Evolutionary conservation across 192 early-diverging fungal genomes (phyloP).

Genomic region (Backusella macrospora): DNA sequence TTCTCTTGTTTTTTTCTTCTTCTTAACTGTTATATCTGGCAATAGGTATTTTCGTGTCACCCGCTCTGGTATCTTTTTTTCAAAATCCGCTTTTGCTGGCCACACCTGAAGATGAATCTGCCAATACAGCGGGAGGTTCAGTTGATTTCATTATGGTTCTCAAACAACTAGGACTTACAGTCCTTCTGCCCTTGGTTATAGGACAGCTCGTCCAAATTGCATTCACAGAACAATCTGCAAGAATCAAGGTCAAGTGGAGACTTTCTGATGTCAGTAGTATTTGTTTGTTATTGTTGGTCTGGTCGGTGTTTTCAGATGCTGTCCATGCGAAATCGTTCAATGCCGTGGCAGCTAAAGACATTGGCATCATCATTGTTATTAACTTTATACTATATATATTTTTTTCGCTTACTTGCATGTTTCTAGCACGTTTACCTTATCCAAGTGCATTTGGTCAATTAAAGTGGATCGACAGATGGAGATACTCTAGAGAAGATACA

Average conservation of each 20-base stretch:
- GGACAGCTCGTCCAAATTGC: constrained; percentile 57
- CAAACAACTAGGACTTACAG: constrained; percentile 60
- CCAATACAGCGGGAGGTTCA: constrained; percentile 7
- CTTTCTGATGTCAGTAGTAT: constrained; percentile 58
- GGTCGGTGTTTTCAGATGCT: constrained; percentile 74
- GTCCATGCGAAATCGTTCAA: constrained; percentile 57
- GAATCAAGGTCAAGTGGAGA: constrained; percentile 50
- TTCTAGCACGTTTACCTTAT: constrained; percentile 47
- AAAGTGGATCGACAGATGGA: constrained; percentile 31
- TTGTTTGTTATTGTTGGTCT: constrained; percentile 68
- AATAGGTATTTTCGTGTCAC: constrained; percentile 56
- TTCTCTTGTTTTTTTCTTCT: neutral
- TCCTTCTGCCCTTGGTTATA: constrained; percentile 63
- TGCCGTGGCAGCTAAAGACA: constrained; percentile 47
- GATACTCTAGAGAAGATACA: constrained; percentile 53
- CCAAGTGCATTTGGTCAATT: constrained; percentile 24
- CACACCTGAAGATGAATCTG: constrained; percentile 26
- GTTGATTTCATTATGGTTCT: constrained; percentile 57
- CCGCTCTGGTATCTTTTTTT: constrained; percentile 54
- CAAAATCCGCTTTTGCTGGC: constrained; percentile 36
- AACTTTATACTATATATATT: constrained; percentile 52
- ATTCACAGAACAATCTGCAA: constrained; percentile 48
- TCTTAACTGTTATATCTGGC: constrained; percentile 4
- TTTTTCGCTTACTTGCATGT: constrained; percentile 54
- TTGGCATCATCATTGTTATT: constrained; percentile 54